These are phyloP conservation scores for Rhododendron henanense DNA, from an alignment of 148 eudicot genomes.

Conservation along the genomic window DNA sequence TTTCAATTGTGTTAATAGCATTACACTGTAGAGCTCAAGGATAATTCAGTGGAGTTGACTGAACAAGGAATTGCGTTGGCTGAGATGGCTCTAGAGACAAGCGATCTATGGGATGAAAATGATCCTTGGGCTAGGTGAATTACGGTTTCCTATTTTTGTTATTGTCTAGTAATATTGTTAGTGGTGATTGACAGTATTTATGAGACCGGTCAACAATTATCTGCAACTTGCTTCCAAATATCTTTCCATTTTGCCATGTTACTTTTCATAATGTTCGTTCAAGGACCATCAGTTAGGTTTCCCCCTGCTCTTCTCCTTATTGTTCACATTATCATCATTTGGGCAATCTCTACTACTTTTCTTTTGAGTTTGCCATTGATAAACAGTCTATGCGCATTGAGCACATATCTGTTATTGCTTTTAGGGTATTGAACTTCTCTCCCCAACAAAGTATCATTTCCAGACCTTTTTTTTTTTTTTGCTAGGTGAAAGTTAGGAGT, in stretches of 20 bases:
- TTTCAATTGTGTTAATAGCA: constrained; percentile 46
- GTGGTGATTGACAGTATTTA: neutral
- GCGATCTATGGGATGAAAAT: constrained; percentile 95
- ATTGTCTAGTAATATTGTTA: neutral
- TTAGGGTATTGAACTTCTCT: neutral
- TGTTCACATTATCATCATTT: neutral
- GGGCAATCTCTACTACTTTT: constrained; percentile 11
- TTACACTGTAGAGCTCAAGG: constrained; percentile 87
- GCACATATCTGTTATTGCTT: constrained; percentile 4
- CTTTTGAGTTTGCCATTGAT: neutral
- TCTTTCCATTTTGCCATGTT: neutral
- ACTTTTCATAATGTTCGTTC: neutral
- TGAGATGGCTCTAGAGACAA: constrained; percentile 94
- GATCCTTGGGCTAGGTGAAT: constrained; percentile 99
- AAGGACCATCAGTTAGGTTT: neutral
- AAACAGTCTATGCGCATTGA: neutral
- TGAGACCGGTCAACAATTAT: neutral
- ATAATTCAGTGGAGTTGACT: constrained; percentile 88
- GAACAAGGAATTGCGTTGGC: constrained; percentile 89
- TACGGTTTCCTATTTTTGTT: neutral
- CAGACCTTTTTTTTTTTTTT: neutral
- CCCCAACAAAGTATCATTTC: neutral
- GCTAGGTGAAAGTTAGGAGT: too few relatives aligned
- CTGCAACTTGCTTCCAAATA: neutral
- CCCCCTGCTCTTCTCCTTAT: constrained; percentile 1